Evolutionary conservation across 805 yeast species (phyloP).

Genomic region (Jamesozyma gamospora): DNA sequence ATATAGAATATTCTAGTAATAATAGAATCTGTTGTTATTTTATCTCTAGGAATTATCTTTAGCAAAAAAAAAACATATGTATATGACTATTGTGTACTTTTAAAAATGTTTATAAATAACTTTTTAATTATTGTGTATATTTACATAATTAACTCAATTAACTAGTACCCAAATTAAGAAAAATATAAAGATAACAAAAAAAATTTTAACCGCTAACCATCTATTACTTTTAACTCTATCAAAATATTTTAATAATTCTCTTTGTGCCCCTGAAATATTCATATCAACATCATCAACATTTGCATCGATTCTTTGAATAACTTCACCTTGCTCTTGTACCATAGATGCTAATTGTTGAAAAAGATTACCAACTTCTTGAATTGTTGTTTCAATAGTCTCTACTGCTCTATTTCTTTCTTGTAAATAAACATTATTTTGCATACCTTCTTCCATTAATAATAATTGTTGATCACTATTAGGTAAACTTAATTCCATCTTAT

Average conservation of each 20-base stretch:
- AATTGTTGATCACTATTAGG: slow-evolving; percentile 65
- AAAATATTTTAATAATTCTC: slow-evolving; percentile 84
- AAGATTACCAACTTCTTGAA: slow-evolving; percentile 89
- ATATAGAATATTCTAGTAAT: too few relatives aligned
- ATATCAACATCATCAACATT: slow-evolving; percentile 88
- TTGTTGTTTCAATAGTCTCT: slow-evolving; percentile 93
- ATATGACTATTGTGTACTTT: too few relatives aligned
- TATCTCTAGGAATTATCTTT: too few relatives aligned
- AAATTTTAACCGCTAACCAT: slow-evolving; percentile 83
- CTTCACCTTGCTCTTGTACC: slow-evolving; percentile 97
- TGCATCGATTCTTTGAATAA: slow-evolving; percentile 87
- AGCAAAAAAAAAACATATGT: too few relatives aligned
- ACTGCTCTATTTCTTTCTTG: slow-evolving; percentile 84
- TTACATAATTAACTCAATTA: slow-evolving; percentile 31
- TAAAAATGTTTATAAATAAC: not conserved
- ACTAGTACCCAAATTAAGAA: slow-evolving; percentile 73
- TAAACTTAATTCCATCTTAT: slow-evolving; percentile 41
- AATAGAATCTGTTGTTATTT: too few relatives aligned
- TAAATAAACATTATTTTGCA: slow-evolving; percentile 42
- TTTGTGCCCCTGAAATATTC: slow-evolving; percentile 87
- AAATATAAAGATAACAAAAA: slow-evolving; percentile 74
- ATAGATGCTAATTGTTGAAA: slow-evolving; percentile 92
- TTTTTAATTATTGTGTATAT: not conserved
- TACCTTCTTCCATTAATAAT: slow-evolving; percentile 74
- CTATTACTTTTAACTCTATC: slow-evolving; percentile 81